Conservation (phyloP, 202 grass and related monocot species). For the Bolboschoenoplectus hybrid region DNA sequence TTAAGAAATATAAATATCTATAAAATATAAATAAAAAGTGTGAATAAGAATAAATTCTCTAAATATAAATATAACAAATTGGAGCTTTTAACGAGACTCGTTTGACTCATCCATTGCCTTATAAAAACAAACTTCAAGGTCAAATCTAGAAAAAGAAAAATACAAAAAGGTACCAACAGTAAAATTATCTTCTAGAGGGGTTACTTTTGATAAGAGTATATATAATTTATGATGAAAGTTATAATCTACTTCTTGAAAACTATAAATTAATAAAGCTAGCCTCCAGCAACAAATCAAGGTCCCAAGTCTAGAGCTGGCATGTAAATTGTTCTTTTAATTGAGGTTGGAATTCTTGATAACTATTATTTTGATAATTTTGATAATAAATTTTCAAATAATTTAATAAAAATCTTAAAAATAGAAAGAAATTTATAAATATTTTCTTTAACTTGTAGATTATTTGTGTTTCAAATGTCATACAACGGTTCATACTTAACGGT, state of each 20-base stretch:
- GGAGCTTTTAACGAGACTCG: neutral
- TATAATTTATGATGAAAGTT: neutral
- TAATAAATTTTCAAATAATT: no score
- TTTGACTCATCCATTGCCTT: neutral
- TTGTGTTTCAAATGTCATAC: no score
- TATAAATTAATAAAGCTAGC: neutral
- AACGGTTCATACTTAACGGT: no score
- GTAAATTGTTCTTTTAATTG: neutral
- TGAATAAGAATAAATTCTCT: no score
- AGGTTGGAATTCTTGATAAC: no score
- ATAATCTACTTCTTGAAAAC: neutral
- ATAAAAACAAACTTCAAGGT: constrained; percentile 5
- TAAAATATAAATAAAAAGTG: no score
- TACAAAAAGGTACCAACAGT: neutral
- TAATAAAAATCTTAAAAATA: no score
- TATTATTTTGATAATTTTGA: no score
- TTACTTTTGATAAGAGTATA: neutral
- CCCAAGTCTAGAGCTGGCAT: neutral
- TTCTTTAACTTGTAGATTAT: no score
- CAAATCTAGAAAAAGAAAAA: neutral
- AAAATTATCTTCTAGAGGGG: no score
- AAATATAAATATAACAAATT: neutral
- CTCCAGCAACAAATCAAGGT: neutral
- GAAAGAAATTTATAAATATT: no score
- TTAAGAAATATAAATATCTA: no score